Percentiles rank a stretch among this genome's conserved stretches.
Evolutionary conservation across 768 basidiomycete species (phyloP).

Genomic region (Dentipellis sp.): DNA sequence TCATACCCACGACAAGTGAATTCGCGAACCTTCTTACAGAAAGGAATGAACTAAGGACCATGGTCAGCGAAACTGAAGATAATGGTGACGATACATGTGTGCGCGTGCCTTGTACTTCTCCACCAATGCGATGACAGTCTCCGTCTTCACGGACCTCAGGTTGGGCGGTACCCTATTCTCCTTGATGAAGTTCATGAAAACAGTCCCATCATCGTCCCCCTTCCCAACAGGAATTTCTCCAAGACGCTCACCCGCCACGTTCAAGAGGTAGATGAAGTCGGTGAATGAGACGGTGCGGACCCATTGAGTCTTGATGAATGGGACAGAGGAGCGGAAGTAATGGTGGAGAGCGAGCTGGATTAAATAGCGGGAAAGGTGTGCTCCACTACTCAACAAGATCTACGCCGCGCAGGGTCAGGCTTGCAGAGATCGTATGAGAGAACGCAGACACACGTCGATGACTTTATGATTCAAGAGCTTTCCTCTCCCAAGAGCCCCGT

Average conservation of each 20-base stretch:
- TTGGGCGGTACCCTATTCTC: slow-evolving; percentile 59
- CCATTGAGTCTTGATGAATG: slow-evolving; percentile 72
- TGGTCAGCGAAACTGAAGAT: background rate
- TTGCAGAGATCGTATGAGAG: background rate
- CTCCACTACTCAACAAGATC: slow-evolving; percentile 70
- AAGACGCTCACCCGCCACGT: slow-evolving; percentile 45
- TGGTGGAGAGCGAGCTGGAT: slow-evolving; percentile 73
- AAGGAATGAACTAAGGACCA: slow-evolving; percentile 60
- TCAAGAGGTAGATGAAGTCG: slow-evolving; percentile 58
- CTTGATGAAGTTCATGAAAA: slow-evolving; percentile 58
- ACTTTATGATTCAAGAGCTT: slow-evolving; percentile 21
- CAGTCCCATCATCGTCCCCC: slow-evolving; percentile 66
- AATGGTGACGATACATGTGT: background rate
- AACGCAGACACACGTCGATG: slow-evolving; percentile 8
- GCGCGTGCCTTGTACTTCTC: slow-evolving; percentile 57
- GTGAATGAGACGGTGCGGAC: slow-evolving; percentile 53
- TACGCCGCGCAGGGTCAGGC: slow-evolving; percentile 19
- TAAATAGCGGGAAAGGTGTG: slow-evolving; percentile 71
- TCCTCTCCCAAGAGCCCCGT: slow-evolving; percentile 66
- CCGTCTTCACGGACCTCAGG: slow-evolving; percentile 51
- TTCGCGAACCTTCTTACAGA: slow-evolving; percentile 49
- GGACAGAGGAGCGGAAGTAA: slow-evolving; percentile 61
- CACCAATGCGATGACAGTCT: slow-evolving; percentile 54
- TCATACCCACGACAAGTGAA: background rate
- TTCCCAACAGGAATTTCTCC: slow-evolving; percentile 62